Evolutionary conservation across 2,329 filamentous ascomycete genomes (phyloP), one percentile per base, ranked within the genome.

Genomic region (Chrysoporthe puriensis): DNA sequence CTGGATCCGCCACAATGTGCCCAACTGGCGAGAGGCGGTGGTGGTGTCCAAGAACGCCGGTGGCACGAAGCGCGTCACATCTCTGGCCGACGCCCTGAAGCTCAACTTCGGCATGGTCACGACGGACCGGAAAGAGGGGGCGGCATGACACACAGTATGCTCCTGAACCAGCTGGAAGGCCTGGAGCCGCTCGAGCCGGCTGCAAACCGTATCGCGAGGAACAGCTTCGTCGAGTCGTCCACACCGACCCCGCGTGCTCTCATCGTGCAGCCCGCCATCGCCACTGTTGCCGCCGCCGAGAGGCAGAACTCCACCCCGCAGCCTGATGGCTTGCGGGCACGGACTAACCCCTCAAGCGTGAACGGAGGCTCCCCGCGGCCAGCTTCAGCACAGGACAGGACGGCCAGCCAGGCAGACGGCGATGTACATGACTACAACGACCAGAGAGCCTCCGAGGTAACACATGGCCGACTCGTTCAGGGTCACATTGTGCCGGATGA

Each of bases 41-140:
- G 94, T 97, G 18, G 96, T 99, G 32, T 98, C 95, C 76, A 99
- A 99, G 83, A 99, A 99, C 76, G 92, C 96, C 1, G 96, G 96
- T 66, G 96, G 96, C 68, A 98, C 96, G 61, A 99, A 99, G 83
- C 88, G 96, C 72, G 96, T 98, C 50, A 99, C 96, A 16, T 97
- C 95, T 40, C 84, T 99, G 65, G 96, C 96, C 70, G 96, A 99
- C 81, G 94, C 94, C 2, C 81, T 99, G 73, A 98, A 98, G 84
- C 87, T 99, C 73, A 98, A 96, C 83, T 99, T 99, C 73, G 96
- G 96, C 72, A 94, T 99, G 76, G 94, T 99, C 66, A 96, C 93
- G 2, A 96, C 93, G 7, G 93, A 96, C 73, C 86, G 88, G 73
- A 89, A 88, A 84, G 91, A 64, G 83, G 85, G 48, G 64, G 64